Evolutionary conservation across 164 flowering plant species (phyloP), one percentile per base, ranked within the genome.

Genomic region (Paratinospora sagittata): DNA sequence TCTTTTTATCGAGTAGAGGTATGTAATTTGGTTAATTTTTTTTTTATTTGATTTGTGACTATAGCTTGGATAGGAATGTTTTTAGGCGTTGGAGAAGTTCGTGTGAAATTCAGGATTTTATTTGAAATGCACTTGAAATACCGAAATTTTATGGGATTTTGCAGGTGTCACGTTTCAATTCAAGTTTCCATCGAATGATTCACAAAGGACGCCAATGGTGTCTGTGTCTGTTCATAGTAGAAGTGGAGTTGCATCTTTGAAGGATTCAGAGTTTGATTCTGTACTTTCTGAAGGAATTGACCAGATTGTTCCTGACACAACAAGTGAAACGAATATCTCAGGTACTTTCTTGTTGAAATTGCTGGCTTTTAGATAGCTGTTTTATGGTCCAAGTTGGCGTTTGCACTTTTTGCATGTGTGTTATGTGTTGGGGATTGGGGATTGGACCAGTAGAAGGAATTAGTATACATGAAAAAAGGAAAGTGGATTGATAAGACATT

Each of bases 1-100:
- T 19, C 70, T 80, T 84, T 10, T 69, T 86, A 11, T 76, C 87
- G 11, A 76, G 75, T 64, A 84, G 77, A 73, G 93, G 93, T 82
- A 8, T 36, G n/a, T 27, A 41, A 9, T 60, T 41, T 34, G 45
- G 3, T 69, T 66, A 52, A 5, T 13, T 52, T 34, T n/a, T n/a
- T n/a, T 68, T 57, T 45, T 16, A 21, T 72, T 23, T 64, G 52
- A 24, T 21, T n/a, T 3, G 21, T n/a, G 8, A 2, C 10, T 60
- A 60, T 60, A 14, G 10, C 26, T 2, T 60, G 24, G 10, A 10
- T 60, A 8, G 8, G 39, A 36, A 36, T 8, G 8, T 3, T 36
- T 3, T 36, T 8, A 36, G n/a, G 39, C 8, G 39, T 8, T 36
- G 39, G 39, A 36, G 3, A 36, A 36, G 39, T 36, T 36, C 39